Evolutionary conservation across 75 land plant species (phyloP).

Genomic region (Sequoiadendron giganteum): DNA sequence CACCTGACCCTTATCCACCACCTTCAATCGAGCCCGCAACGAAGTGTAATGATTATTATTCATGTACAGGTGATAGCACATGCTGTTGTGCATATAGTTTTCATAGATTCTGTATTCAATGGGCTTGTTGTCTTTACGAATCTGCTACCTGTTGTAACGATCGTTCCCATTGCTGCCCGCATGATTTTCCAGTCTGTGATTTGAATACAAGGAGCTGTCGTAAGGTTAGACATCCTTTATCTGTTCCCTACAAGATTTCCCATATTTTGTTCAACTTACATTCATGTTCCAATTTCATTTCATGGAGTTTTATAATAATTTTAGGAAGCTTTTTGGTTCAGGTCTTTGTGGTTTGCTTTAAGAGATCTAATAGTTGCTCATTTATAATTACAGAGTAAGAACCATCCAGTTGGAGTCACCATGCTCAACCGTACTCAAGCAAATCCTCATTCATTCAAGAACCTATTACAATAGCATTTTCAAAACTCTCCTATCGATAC

Average conservation of each 20-base stretch:
- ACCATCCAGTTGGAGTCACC: neutral
- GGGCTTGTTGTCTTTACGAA: constrained; percentile 1
- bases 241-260: too few relatives aligned
- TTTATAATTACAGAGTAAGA: neutral
- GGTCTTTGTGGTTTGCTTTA: neutral
- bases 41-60: constrained; percentile 5
- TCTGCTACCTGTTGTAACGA: neutral
- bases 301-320: neutral
- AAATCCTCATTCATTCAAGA: neutral
- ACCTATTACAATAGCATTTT: too few relatives aligned
- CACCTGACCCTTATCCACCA: constrained; percentile 10
- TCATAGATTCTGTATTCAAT: constrained; percentile 12
- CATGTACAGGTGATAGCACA: constrained; percentile 6
- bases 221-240: too few relatives aligned
- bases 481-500: too few relatives aligned
- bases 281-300: neutral
- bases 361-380: neutral
- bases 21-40: constrained; percentile 6
- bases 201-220: too few relatives aligned
- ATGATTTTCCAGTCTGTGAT: too few relatives aligned
- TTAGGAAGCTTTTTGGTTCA: neutral
- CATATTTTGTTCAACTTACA: neutral
- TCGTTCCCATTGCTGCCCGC: too few relatives aligned
- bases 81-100: constrained; percentile 9
- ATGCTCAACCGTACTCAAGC: constrained; percentile 3